Conservation (phyloP, 352 stramenopile species). For the Phytopythium mirpurense region DNA sequence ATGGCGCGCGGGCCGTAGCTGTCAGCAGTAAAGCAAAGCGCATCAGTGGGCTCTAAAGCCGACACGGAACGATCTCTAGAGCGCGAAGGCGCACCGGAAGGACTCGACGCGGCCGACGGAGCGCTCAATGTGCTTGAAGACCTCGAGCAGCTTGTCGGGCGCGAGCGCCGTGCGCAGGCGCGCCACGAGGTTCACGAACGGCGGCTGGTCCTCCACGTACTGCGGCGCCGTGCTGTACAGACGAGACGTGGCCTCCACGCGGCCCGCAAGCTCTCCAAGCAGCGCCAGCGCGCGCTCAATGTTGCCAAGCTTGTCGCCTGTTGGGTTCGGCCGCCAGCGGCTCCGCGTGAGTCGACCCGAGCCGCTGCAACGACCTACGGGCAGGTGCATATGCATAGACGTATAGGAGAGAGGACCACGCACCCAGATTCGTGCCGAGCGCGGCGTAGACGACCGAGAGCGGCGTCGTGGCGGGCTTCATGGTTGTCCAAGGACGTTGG, state of each 20-base stretch:
- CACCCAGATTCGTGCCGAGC: conserved; percentile 75
- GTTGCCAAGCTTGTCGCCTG: conserved; percentile 68
- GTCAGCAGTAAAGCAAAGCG: no score
- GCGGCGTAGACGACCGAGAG: conserved; percentile 38
- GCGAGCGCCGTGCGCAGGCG: conserved; percentile 79
- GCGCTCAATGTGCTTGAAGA: conserved; percentile 88
- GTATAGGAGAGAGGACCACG: background rate
- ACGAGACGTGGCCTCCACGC: conserved; percentile 79
- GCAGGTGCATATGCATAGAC: background rate
- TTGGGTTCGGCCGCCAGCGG: background rate
- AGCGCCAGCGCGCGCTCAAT: conserved; percentile 56
- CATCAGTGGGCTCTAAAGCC: no score
- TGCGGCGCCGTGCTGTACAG: conserved; percentile 92
- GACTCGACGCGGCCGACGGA: conserved; percentile 80
- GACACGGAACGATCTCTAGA: no score
- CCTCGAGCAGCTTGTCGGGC: conserved; percentile 71
- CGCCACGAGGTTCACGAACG: conserved; percentile 93
- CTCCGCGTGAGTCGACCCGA: background rate
- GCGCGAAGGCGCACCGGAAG: conserved; percentile 36
- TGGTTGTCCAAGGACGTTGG: background rate
- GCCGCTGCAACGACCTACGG: background rate
- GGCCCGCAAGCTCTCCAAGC: conserved; percentile 39
- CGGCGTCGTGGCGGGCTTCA: background rate
- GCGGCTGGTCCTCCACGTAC: conserved; percentile 94
- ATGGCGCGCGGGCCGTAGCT: conserved; percentile 89